These are phyloP conservation scores for Eucalyptus marginata DNA, from an alignment of 345 rosid genomes.

Conservation along the genomic window DNA sequence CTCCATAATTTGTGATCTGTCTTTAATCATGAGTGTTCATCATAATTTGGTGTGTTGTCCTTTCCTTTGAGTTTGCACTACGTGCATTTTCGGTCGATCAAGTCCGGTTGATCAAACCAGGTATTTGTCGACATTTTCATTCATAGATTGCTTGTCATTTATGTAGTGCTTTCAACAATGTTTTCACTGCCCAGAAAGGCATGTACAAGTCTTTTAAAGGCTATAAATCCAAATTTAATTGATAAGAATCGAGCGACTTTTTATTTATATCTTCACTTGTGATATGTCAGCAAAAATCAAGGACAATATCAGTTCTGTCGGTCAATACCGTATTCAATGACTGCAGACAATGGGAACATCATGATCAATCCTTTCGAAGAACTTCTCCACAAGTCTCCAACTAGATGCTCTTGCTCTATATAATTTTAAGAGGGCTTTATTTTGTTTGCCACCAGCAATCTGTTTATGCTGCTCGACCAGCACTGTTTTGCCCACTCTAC, in stretches of 20 bases:
- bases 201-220: background rate
- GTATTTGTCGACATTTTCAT: background rate
- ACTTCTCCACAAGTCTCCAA: no score
- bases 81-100: background rate
- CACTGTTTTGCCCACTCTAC: background rate
- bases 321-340: accelerated
- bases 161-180: background rate
- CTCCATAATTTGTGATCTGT: background rate
- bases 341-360: background rate
- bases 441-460: background rate
- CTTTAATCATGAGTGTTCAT: background rate
- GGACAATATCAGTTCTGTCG: background rate
- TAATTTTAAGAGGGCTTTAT: background rate
- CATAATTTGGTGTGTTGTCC: background rate
- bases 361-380: background rate
- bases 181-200: background rate
- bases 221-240: background rate
- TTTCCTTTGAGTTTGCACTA: background rate
- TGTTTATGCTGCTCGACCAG: background rate
- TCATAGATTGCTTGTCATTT: background rate
- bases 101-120: background rate
- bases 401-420: background rate
- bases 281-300: background rate
- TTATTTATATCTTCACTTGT: background rate
- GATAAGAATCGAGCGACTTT: background rate